Base-by-base conservation (phyloP, 2,329 filamentous ascomycete species). In the Ophiostoma populinum region DNA sequence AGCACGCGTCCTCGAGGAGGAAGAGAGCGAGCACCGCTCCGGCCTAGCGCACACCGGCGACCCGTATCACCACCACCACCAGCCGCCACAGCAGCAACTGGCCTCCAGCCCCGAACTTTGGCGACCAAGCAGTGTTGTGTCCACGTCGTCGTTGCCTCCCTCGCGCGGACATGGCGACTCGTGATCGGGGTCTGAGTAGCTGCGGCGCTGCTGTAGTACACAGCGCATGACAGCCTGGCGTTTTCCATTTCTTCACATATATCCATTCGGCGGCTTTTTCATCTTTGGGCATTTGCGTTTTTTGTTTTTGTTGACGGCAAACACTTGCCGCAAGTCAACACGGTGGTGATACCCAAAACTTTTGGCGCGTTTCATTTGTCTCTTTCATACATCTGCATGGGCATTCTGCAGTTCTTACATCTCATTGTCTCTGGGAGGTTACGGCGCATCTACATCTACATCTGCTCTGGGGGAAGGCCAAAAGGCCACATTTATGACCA, bases 1-100 rank as follows among this genome's bases (percentile, higher is more conserved):
- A 4, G 62, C 64, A n/a, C 60, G 65, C 36, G 56, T 74, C 7
- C 51, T 71, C 2, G 66, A 71, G 39, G 68, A 74, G 40, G 65
- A 70, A 38, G 59, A 54, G 35, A 29, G 16, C 16, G 19, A 36
- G 24, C 42, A n/a, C n/a, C n/a, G n/a, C n/a, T n/a, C n/a, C n/a
- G n/a, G n/a, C n/a, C n/a, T n/a, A n/a, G n/a, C n/a, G n/a, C n/a
- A n/a, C n/a, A n/a, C n/a, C n/a, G n/a, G n/a, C n/a, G n/a, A n/a
- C n/a, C n/a, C 32, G 9, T 24, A 32, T 13, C 31, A 36, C 29
- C 32, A 33, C 5, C 13, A 17, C 7, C 18, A 35, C 6, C 24
- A 32, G 9, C 13, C 19, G 12, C 19, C 35, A 2, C 7, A n/a
- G 21, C 32, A 32, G 8, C 27, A 31, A 16, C 34, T 34, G n/a